Evolutionary conservation across 208 protist genomes (phyloP), one percentile per base, ranked within the genome.

Genomic region (Wallacemonas collosoma): DNA sequence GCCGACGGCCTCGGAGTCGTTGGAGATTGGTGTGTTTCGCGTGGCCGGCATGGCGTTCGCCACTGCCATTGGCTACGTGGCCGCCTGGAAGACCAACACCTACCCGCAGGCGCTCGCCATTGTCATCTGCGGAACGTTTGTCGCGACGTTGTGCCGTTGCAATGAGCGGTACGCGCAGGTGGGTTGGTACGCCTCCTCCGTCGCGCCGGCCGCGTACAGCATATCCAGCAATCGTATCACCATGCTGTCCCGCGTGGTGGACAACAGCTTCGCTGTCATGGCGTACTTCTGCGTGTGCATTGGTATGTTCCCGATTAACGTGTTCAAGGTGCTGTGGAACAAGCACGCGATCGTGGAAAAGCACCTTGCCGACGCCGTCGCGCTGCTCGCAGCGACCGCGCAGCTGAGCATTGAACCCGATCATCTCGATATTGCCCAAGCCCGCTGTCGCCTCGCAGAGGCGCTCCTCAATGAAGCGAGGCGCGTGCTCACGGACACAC

Each of bases 261-360:
- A 72, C 41, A 80, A 75, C 64, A 50, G 61, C 6, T 79, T 83
- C 14, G 57, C 74, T 15, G 79, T 79, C 15, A 80, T 83, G 73
- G 61, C 79, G 70, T 83, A 83, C 58, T 79, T 80, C 39, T 68
- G 56, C 6, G 73, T 83, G 12, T 72, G 76, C 55, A 72, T 76
- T 5, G 72, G 71, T 63, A 61, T 83, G 53, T 83, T 83, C 56
- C 73, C 79, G 2, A 69, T 83, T 41, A 73, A 83, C 55, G 48
- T 73, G 9, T 76, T 83, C 65, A 72, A 74, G 54, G 67, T 83
- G 15, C 70, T 83, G 9, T 73, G 77, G 71, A 79, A 79, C 65
- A 75, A 61, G 45, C 74, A 76, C 61, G 64, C 75, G 17, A 11
- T 54, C 9, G 50, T 44, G 0, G 47, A 77, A 53, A 72, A 83